Percentiles rank a stretch among this genome's conserved stretches.
phyloP scores from a whole-genome alignment of 2,329 filamentous ascomycete genomes.

The Bisporella sp. region DNA sequence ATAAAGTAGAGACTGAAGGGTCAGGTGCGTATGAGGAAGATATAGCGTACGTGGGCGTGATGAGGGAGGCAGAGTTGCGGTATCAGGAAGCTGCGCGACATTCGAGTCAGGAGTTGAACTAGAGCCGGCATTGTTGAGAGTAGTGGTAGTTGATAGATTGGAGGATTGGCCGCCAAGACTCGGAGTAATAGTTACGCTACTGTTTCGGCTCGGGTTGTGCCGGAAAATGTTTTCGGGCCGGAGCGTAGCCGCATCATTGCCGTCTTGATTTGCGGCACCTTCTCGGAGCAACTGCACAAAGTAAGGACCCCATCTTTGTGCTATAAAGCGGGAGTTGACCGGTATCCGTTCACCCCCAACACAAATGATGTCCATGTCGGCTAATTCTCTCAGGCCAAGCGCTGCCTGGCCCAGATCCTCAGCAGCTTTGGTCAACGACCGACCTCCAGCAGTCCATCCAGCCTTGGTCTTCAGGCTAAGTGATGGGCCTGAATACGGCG shows the following conservation, averaged over 20 bases:
- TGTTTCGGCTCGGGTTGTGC: conserved; percentile 61
- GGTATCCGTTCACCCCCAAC: conserved; percentile 87
- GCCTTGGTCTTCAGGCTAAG: conserved; percentile 40
- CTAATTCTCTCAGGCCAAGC: conserved; percentile 71
- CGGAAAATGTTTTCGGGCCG: conserved; percentile 51
- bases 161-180: conserved; percentile 43
- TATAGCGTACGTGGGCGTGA: conserved; percentile 81
- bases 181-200: conserved; percentile 78
- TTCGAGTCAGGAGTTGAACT: conserved; percentile 9
- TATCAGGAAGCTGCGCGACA: conserved; percentile 13
- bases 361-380: conserved; percentile 95
- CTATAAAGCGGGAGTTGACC: conserved; percentile 84
- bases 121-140: conserved; percentile 30
- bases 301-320: conserved; percentile 87
- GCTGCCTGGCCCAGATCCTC: conserved; percentile 81
- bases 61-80: conserved; percentile 20
- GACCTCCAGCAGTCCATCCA: conserved; percentile 64
- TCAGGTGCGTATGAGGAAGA: conserved; percentile 85
- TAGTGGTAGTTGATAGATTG: conserved; percentile 41
- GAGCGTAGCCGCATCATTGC: conserved; percentile 68
- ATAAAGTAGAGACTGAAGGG: conserved; percentile 82
- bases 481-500: conserved; percentile 51
- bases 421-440: conserved; percentile 68
- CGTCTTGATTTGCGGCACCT: conserved; percentile 60
- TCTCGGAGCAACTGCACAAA: conserved; percentile 89